Base-by-base conservation (phyloP, 805 yeast genomes). In the Cyberlindnera mississippiensis region DNA sequence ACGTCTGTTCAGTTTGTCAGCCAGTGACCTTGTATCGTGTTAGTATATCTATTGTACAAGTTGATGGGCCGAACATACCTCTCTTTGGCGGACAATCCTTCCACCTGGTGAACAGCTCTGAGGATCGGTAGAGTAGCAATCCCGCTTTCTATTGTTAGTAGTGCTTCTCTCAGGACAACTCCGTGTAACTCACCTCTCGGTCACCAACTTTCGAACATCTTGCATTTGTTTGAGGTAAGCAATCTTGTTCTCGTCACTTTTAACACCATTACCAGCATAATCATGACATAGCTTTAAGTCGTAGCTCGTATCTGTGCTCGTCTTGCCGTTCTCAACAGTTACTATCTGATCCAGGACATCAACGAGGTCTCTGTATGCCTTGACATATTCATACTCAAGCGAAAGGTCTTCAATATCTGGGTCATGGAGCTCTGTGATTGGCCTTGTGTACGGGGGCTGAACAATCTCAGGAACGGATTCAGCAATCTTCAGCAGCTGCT, bases 61-160 rank as follows among this genome's bases (percentile, higher is more conserved):
- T 29, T 30, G 9, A 6, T 35, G 20, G 28, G 42, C 1, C 40
- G 43, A 13, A 52, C 45, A 16, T 17, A 32, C 35, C 34, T 28
- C 33, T 55, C 59, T 15, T 39, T 35, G 1, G 36, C 9, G 1
- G 58, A 48, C 2, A 57, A 35, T 1, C 57, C 59, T 15, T 53
- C 56, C 5, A 55, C 57, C 14, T 52, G 56, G 19, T 57, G 62
- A 3, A 58, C 41, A 2, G 60, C 48, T 36, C 54, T 40, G 18
- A 57, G 40, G 2, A 52, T 9, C 1, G 61, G 58, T 0, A 49
- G 16, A 2, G 55, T 51, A 3, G 45, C 47, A 8, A 45, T n/a
- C 3, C 44, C 46, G 29, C 44, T n/a, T n/a, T n/a, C n/a, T n/a
- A n/a, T n/a, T n/a, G n/a, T n/a, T n/a, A n/a, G n/a, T n/a, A n/a